Evolutionary conservation across 116 monocot genomes (phyloP).

Genomic region (Zostera marina): DNA sequence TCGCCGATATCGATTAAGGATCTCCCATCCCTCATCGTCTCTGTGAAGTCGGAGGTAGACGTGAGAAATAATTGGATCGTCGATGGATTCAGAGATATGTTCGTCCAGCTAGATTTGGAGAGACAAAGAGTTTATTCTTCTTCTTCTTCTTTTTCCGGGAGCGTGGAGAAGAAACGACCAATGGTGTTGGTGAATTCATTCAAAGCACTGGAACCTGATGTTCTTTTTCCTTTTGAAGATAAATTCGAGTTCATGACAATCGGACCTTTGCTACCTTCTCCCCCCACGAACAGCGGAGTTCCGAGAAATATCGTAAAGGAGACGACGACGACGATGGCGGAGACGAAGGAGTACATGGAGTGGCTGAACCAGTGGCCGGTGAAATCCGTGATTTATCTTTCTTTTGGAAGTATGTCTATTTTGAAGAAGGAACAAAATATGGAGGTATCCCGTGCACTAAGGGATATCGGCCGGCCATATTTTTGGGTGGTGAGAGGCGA

Average conservation of each 20-base stretch:
- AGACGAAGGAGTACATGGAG: conserved; percentile 4
- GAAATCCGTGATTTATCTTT: conserved; percentile 6
- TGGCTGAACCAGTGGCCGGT: conserved; percentile 5
- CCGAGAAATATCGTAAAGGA: background rate
- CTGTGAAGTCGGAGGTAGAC: background rate
- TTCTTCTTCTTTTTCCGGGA: no score
- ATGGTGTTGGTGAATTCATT: conserved; percentile 56
- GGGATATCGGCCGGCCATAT: conserved; percentile 1
- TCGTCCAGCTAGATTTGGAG: conserved; percentile 5
- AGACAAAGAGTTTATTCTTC: background rate
- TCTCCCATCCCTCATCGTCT: conserved; percentile 29
- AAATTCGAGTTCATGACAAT: conserved; percentile 14
- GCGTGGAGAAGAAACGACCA: background rate
- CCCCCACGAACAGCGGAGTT: background rate
- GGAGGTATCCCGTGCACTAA: conserved; percentile 2
- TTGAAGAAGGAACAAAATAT: background rate
- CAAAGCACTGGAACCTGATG: conserved; percentile 24
- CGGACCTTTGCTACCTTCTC: conserved; percentile 11
- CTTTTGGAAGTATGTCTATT: background rate
- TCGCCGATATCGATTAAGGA: conserved; percentile 23
- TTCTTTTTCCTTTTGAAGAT: conserved; percentile 1
- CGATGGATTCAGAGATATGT: conserved; percentile 9
- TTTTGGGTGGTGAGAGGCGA: conserved; percentile 1
- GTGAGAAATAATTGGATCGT: background rate
- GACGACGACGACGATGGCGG: background rate